Evolutionary conservation across 148 eudicot genomes (phyloP).

Genomic region (Rhododendron kiyosumense): DNA sequence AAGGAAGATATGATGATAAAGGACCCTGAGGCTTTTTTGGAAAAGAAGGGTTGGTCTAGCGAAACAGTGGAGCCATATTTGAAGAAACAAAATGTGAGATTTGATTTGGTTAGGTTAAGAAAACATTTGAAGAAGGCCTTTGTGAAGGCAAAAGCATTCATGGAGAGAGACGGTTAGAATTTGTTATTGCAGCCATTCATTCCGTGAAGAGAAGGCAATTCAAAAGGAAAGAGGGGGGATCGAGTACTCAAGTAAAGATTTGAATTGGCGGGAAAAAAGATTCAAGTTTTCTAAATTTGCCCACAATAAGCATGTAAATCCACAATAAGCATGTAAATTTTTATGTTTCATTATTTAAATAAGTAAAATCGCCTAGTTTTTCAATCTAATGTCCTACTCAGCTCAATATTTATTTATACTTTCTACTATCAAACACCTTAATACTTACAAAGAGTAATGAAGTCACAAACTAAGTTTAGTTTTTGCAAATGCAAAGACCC

Average conservation of each 20-base stretch:
- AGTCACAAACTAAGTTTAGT: background rate
- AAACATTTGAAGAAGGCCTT: conserved; percentile 30
- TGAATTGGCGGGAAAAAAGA: background rate
- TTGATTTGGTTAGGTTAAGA: conserved; percentile 40
- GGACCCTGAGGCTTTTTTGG: conserved; percentile 19
- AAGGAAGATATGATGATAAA: conserved; percentile 26
- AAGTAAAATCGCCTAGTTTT: background rate
- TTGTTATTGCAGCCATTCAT: background rate
- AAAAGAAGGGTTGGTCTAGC: conserved; percentile 26
- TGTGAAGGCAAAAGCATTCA: conserved; percentile 37
- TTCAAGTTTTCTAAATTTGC: background rate
- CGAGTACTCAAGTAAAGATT: background rate
- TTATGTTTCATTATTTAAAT: background rate
- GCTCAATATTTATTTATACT: background rate
- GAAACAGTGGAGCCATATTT: conserved; percentile 33
- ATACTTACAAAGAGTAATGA: background rate
- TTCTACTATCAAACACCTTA: background rate
- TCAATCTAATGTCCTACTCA: background rate
- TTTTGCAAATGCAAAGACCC: background rate
- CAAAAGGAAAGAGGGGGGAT: background rate
- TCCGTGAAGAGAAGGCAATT: background rate
- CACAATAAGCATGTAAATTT: background rate
- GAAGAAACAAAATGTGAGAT: conserved; percentile 42
- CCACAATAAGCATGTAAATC: background rate
- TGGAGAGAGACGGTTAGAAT: conserved; percentile 20